phyloP scores from a whole-genome alignment of 306 rosid species.

The Amphicarpaea edgeworthii region DNA sequence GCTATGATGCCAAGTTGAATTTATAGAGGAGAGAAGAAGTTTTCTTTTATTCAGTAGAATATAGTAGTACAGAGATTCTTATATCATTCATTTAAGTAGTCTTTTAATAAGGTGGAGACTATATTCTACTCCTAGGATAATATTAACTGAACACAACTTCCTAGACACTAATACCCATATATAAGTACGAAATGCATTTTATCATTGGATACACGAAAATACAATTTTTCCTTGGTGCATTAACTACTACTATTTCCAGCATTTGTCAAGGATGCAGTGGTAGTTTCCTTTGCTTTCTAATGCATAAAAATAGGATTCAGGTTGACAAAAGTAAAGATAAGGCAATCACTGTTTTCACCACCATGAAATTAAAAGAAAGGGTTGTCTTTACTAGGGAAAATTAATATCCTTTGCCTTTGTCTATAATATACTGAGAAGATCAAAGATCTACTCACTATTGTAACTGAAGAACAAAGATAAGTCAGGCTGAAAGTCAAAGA shows the following conservation, averaged over 20 bases:
- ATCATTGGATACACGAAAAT: background rate
- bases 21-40: background rate
- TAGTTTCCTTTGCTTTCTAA: too few relatives aligned
- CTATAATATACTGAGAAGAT: background rate
- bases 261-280: background rate
- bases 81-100: background rate
- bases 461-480: background rate
- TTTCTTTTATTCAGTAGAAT: background rate
- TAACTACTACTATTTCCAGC: background rate
- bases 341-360: background rate
- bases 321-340: too few relatives aligned
- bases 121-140: background rate
- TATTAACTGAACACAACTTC: background rate
- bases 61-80: background rate
- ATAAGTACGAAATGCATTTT: background rate
- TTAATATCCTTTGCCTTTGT: background rate
- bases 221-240: background rate
- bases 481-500: background rate
- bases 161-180: background rate
- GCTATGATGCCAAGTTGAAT: background rate
- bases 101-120: background rate
- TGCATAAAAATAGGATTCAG: too few relatives aligned
- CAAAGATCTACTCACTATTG: background rate
- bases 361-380: background rate
- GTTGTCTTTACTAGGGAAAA: background rate